Percentiles rank a stretch among this genome's conserved stretches.
Evolutionary conservation across 345 rosid species (phyloP).

Genomic region (Arabis hirsuta): DNA sequence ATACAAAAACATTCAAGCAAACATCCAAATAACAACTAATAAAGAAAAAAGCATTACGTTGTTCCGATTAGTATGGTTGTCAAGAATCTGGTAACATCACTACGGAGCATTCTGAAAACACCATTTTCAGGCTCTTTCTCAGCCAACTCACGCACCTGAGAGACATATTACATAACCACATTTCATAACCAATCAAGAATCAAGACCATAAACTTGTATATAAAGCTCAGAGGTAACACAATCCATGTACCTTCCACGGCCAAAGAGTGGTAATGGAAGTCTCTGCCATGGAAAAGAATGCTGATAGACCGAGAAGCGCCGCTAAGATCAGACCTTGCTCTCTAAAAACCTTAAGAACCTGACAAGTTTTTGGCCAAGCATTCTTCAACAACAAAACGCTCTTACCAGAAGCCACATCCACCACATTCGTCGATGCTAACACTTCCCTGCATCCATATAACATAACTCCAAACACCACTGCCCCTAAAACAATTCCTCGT

Average conservation of each 20-base stretch:
- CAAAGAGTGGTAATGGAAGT: slow-evolving; percentile 82
- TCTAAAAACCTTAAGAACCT: slow-evolving; percentile 61
- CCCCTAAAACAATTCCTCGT: slow-evolving; percentile 57
- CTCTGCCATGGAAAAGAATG: slow-evolving; percentile 90
- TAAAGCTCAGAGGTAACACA: no score
- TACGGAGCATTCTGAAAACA: slow-evolving; percentile 81
- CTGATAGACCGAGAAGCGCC: slow-evolving; percentile 67
- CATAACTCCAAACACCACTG: slow-evolving; percentile 56
- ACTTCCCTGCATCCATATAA: slow-evolving; percentile 59
- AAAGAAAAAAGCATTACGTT: slow-evolving; percentile 55
- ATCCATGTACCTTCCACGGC: slow-evolving; percentile 76
- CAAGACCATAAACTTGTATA: no score
- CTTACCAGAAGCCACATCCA: slow-evolving; percentile 62
- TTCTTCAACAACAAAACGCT: slow-evolving; percentile 54
- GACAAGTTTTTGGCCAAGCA: slow-evolving; percentile 67
- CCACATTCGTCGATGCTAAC: slow-evolving; percentile 60
- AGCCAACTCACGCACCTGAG: slow-evolving; percentile 80
- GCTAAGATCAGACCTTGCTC: slow-evolving; percentile 77
- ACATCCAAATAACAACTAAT: slow-evolving; percentile 22
- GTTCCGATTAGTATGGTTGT: slow-evolving; percentile 94
- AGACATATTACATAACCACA: not conserved
- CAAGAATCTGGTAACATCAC: slow-evolving; percentile 87
- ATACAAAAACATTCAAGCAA: slow-evolving; percentile 34
- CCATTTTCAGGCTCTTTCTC: slow-evolving; percentile 88
- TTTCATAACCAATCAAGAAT: no score